Conservation (phyloP, 2,329 filamentous ascomycete genomes). For the Cladosporium oxysporum region DNA sequence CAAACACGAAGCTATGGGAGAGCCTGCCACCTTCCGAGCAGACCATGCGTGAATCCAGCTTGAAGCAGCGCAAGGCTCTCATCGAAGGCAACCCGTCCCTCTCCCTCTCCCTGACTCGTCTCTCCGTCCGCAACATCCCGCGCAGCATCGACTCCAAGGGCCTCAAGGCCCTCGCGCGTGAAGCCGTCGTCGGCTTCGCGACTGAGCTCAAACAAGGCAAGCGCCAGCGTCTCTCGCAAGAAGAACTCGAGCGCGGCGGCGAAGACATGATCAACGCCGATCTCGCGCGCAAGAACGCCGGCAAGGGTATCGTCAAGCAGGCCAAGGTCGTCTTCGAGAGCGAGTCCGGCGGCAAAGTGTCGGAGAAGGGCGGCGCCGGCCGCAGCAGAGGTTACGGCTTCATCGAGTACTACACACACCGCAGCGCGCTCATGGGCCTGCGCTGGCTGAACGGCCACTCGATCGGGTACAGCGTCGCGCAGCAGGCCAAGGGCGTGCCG, state of each 20-base stretch:
- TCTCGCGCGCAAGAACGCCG: slow-evolving; percentile 73
- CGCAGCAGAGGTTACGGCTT: slow-evolving; percentile 94
- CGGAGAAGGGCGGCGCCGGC: slow-evolving; percentile 74
- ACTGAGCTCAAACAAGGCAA: slow-evolving; percentile 79
- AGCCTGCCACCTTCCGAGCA: slow-evolving; percentile 76
- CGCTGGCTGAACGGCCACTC: slow-evolving; percentile 86
- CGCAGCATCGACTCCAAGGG: slow-evolving; percentile 80
- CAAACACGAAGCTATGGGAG: slow-evolving; percentile 75
- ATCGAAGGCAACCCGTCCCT: slow-evolving; percentile 89
- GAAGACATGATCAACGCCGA: slow-evolving; percentile 81
- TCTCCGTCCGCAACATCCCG: slow-evolving; percentile 90
- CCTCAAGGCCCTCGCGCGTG: slow-evolving; percentile 84
- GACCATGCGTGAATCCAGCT: slow-evolving; percentile 84
- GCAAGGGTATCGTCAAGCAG: slow-evolving; percentile 85
- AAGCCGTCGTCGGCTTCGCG: slow-evolving; percentile 93
- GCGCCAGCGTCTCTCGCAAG: slow-evolving; percentile 79
- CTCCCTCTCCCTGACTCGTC: slow-evolving; percentile 83
- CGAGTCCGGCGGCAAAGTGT: slow-evolving; percentile 78
- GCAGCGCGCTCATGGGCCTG: slow-evolving; percentile 91
- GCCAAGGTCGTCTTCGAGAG: slow-evolving; percentile 95
- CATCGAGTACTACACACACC: slow-evolving; percentile 92
- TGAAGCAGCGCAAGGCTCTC: slow-evolving; percentile 82
- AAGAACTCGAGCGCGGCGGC: slow-evolving; percentile 79
- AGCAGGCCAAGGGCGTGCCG: slow-evolving; percentile 42
- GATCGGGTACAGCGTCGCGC: slow-evolving; percentile 51